Evolutionary conservation across 1,284 basidiomycete genomes (phyloP).

Genomic region (Irpex lacteus): DNA sequence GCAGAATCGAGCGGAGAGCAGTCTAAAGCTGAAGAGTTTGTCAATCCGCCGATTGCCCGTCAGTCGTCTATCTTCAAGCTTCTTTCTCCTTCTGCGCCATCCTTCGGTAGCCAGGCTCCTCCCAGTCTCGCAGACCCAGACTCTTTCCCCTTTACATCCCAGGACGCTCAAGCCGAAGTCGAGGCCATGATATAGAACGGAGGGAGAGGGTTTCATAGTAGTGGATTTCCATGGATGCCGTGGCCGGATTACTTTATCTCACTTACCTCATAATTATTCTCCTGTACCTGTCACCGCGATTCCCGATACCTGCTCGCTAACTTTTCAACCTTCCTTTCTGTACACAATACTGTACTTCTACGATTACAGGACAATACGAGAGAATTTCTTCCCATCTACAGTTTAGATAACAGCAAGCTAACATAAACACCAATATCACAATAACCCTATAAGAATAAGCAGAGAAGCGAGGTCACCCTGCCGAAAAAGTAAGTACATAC

Average conservation of each 20-base stretch:
- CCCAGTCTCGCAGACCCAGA: not conserved
- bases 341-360: not conserved
- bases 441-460: not conserved
- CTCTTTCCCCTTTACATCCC: conserved; percentile 4
- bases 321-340: not conserved
- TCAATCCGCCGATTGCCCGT: not conserved
- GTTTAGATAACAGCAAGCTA: not conserved
- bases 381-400: not conserved
- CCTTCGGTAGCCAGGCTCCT: not conserved
- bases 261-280: not conserved
- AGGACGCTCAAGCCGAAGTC: conserved; percentile 27
- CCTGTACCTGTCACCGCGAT: not conserved
- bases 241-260: not conserved
- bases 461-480: too few species aligned
- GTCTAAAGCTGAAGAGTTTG: not conserved
- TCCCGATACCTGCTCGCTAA: not conserved
- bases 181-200: conserved; percentile 26
- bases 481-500: not conserved
- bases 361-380: not conserved
- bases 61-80: conserved; percentile 4
- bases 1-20: not conserved
- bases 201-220: not conserved
- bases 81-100: not conserved
- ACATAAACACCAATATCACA: not conserved
- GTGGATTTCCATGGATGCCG: not conserved